These are phyloP conservation scores for Beauveria bassiana DNA, from an alignment of 2,329 filamentous ascomycete species.

Conservation along the genomic window DNA sequence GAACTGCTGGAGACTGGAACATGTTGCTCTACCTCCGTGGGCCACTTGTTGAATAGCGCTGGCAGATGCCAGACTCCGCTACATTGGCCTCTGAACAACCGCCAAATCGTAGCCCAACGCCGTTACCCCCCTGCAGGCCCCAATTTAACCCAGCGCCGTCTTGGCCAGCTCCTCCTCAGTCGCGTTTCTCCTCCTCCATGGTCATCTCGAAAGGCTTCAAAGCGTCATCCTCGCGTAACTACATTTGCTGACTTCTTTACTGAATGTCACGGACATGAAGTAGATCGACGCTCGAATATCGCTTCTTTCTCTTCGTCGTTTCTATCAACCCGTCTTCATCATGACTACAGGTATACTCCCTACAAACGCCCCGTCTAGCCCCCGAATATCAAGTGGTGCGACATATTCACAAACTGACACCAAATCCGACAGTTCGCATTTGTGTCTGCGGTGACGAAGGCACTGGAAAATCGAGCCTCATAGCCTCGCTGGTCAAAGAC, in stretches of 20 bases:
- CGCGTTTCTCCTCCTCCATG: slow-evolving; percentile 4
- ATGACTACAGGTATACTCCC: slow-evolving; percentile 21
- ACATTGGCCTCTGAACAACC: too few species aligned
- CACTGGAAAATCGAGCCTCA: slow-evolving; percentile 88
- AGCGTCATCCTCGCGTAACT: neutral
- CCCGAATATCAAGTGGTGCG: neutral
- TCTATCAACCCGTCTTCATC: neutral
- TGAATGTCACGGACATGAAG: slow-evolving; percentile 5
- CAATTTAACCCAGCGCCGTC: neutral
- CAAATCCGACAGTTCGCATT: slow-evolving; percentile 61
- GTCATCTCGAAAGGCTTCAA: slow-evolving; percentile 1
- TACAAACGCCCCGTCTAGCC: neutral
- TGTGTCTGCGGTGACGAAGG: slow-evolving; percentile 96
- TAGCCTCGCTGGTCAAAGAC: slow-evolving; percentile 93
- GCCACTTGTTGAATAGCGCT: too few species aligned
- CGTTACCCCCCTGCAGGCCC: too few species aligned
- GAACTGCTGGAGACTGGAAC: too few species aligned
- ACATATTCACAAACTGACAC: neutral
- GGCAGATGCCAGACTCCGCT: too few species aligned
- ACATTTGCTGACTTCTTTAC: neutral
- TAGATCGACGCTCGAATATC: neutral
- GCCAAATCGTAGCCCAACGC: too few species aligned
- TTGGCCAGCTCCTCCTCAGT: slow-evolving; percentile 3
- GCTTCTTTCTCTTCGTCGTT: neutral
- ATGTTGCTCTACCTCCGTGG: too few species aligned